Evolutionary conservation across 257 asterid genomes (phyloP), one percentile per base, ranked within the genome.

Genomic region (Capsicum pubescens): DNA sequence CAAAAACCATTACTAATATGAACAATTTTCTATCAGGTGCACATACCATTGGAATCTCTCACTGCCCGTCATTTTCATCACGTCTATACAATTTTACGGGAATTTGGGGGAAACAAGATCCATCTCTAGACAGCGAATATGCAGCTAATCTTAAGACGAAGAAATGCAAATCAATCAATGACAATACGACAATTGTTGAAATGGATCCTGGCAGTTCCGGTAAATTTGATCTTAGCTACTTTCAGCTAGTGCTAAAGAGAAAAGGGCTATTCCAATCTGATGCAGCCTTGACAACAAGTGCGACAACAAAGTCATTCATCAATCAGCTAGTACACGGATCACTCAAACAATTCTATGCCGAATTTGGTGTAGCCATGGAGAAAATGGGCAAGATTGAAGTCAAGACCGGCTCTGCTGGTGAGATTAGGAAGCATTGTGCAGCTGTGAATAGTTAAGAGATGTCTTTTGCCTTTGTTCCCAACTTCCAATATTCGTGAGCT

Each of bases 31-130:
- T 32, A 66, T 12, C 82, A 90, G 95, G 95, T 16, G 93, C 92
- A 48, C 93, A 91, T 84, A 90, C 93, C 39, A 89, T 92, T 67
- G 94, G 95, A 50, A 91, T 89, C 1, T 74, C 92, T 7, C 95
- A 89, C 60, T 92, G 95, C 48, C 89, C 90, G 6, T 86, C 91
- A 19, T 90, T 91, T 84, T 86, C 91, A 42, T 84, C 84, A 84
- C 87, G 93, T 82, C 86, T 91, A 0, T 86, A n/a, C 87, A 90
- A 92, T 86, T 92, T 92, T 89, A 87, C 92, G 8, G 93, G 92
- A n/a, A 85, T 84, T 44, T 86, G 87, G 42, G 93, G 90, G 66
- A 54, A 71, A 58, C 16, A 66, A 66, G 93, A 92, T 80, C 91
- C 92, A 12, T 88, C 89, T 15, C 87, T 92, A 39, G 86, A 91